Base-by-base conservation (phyloP, 1,139 yeast species). In the Ashbya aceris region DNA sequence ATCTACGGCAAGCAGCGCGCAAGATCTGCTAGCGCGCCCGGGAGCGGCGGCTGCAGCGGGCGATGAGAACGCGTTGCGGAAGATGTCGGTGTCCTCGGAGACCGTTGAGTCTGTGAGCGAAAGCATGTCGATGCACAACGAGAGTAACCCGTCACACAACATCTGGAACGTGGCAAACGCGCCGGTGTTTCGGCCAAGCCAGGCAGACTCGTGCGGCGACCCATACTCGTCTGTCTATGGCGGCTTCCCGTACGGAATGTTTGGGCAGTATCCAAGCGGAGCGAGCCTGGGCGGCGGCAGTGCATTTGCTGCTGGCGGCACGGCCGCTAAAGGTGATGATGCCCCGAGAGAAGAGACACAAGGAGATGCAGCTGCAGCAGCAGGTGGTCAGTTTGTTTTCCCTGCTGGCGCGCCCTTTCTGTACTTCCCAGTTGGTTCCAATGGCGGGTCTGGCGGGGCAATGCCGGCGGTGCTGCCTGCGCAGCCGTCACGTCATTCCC, bases 101-200 rank as follows among this genome's bases (percentile, higher is more conserved):
- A 42, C 44, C 7, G 34, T 45, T 26, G 48, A 45, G 12, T 45
- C 48, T 10, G 45, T 45, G 7, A 45, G 48, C 27, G 48, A 45
- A 33, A 45, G 42, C 30, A 30, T 45, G 36, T 31, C 38, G 13
- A 32, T 45, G 43, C 45, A 45, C 17, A 29, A 36, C 17, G 44
- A 41, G 23, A 40, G 38, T 13, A 30, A 41, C 4, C 33, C 34
- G 7, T 35, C 45, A n/a, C 44, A 50, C 28, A 54, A 48, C 35
- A 53, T 58, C 28, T 54, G 60, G 59, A 57, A 54, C 39, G 54
- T 49, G 3, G 56, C 58, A 3, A 40, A 47, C 12, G 53, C 55
- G 2, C 59, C 59, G 5, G 48, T 54, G 8, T 58, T 56, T 32
- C 50, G 53, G 40, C 61, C 61, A 10, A 40, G 37, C 29, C 37